These are phyloP conservation scores for Aureobasidium namibiae DNA, from an alignment of 2,329 filamentous ascomycete species.

Conservation along the genomic window DNA sequence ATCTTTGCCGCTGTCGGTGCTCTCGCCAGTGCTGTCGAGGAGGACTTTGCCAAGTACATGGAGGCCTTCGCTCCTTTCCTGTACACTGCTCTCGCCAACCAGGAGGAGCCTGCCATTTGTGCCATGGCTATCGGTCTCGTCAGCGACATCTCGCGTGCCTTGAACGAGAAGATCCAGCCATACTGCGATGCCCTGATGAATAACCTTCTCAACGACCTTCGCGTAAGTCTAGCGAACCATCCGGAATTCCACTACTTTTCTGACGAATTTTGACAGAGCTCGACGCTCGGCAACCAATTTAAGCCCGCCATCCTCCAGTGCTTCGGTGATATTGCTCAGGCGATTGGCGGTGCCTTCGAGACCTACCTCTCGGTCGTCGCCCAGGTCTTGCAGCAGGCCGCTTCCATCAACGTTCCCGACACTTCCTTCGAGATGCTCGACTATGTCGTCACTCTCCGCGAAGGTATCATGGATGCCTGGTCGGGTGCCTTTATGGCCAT, in stretches of 20 bases:
- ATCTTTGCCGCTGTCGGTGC: slow-evolving; percentile 87
- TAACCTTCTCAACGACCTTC: slow-evolving; percentile 83
- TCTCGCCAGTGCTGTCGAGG: slow-evolving; percentile 84
- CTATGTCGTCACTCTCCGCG: slow-evolving; percentile 87
- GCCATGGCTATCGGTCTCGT: slow-evolving; percentile 96
- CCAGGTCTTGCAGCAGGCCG: slow-evolving; percentile 87
- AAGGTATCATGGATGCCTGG: slow-evolving; percentile 99
- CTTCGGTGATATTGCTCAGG: slow-evolving; percentile 94
- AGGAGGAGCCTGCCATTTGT: slow-evolving; percentile 89
- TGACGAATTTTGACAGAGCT: slow-evolving; percentile 48
- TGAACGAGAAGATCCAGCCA: slow-evolving; percentile 83
- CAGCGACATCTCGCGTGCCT: slow-evolving; percentile 87
- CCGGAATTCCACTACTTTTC: slow-evolving; percentile 10
- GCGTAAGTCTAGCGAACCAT: slow-evolving; percentile 45
- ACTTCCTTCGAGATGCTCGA: slow-evolving; percentile 86
- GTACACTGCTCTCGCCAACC: slow-evolving; percentile 88
- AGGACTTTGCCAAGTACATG: slow-evolving; percentile 96
- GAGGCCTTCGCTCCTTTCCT: slow-evolving; percentile 86
- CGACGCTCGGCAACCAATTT: slow-evolving; percentile 85
- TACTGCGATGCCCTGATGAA: slow-evolving; percentile 99
- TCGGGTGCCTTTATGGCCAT: slow-evolving; percentile 92
- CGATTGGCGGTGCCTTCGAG: slow-evolving; percentile 86
- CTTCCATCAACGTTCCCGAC: slow-evolving; percentile 66
- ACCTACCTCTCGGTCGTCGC: slow-evolving; percentile 88
- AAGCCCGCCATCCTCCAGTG: slow-evolving; percentile 97